These are phyloP conservation scores for Penicillium robsamsonii DNA, from an alignment of 495 filamentous ascomycete species.

Conservation along the genomic window DNA sequence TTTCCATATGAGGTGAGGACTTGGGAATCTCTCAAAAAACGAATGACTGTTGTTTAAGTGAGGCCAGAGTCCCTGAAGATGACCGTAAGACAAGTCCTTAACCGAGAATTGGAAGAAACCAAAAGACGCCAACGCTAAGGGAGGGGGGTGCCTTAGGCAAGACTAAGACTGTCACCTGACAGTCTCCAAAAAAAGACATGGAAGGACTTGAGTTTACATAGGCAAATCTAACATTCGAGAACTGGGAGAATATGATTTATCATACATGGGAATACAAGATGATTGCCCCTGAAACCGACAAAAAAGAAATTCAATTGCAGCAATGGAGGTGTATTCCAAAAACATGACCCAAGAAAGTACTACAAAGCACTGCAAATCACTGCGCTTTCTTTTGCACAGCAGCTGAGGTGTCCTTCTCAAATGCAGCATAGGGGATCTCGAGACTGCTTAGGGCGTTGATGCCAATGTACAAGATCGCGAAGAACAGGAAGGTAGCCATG, in stretches of 20 bases:
- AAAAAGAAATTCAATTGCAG: slow-evolving; percentile 16
- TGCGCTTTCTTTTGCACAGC: slow-evolving; percentile 82
- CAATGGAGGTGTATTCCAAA: slow-evolving; percentile 10
- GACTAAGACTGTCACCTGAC: slow-evolving; percentile 27
- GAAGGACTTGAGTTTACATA: slow-evolving; percentile 1
- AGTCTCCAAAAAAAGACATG: slow-evolving; percentile 19
- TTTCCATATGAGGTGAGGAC: slow-evolving; percentile 1
- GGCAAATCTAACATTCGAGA: slow-evolving; percentile 3
- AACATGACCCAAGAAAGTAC: slow-evolving; percentile 1
- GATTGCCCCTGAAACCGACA: slow-evolving; percentile 14
- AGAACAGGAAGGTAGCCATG: slow-evolving; percentile 62
- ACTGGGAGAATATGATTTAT: slow-evolving; percentile 19
- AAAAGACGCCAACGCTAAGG: slow-evolving; percentile 25
- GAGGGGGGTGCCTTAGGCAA: slow-evolving; percentile 9
- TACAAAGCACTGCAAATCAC: slow-evolving; percentile 23
- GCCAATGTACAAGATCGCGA: slow-evolving; percentile 74
- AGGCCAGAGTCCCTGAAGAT: slow-evolving; percentile 13
- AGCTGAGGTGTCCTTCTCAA: slow-evolving; percentile 93
- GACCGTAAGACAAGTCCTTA: slow-evolving; percentile 9
- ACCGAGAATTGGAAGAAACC: slow-evolving; percentile 22
- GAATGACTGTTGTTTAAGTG: slow-evolving; percentile 19
- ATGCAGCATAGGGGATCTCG: slow-evolving; percentile 86
- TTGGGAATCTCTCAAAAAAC: slow-evolving; percentile 14
- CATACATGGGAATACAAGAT: slow-evolving; percentile 23
- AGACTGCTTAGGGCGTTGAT: slow-evolving; percentile 74